phyloP scores from a whole-genome alignment of 169 alveolate genomes.

The Eimeria sp. region DNA sequence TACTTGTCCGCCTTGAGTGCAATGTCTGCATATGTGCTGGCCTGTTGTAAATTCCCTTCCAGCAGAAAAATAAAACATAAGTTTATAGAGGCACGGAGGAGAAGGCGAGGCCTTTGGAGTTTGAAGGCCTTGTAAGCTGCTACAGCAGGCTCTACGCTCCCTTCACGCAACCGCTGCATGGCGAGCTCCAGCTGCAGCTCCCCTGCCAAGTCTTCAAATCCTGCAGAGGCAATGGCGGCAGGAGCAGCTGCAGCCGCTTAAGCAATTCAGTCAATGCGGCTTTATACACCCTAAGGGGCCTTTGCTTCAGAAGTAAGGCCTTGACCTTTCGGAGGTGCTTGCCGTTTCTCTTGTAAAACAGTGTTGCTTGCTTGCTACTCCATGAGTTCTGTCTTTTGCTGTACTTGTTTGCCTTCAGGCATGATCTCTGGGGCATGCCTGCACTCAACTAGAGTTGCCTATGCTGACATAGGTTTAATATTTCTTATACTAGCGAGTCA shows the following conservation, averaged over 20 bases:
- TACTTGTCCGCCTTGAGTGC: constrained; percentile 86
- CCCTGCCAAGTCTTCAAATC: constrained; percentile 91
- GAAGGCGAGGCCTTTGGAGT: constrained; percentile 88
- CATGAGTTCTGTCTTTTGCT: not conserved
- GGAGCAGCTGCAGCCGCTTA: not conserved
- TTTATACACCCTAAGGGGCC: not conserved
- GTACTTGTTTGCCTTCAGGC: not conserved
- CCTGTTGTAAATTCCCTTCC: constrained; percentile 89
- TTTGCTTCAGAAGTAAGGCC: not conserved
- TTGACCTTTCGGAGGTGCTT: not conserved
- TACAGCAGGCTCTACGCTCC: constrained; percentile 92
- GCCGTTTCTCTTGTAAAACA: not conserved
- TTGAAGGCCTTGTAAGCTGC: constrained; percentile 92
- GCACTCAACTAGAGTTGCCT: not conserved
- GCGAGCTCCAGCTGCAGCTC: constrained; percentile 95
- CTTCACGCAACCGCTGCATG: constrained; percentile 88
- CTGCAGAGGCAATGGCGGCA: constrained; percentile 55
- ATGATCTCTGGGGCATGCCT: not conserved
- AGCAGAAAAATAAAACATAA: constrained; percentile 93
- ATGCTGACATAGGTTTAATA: not conserved
- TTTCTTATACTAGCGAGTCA: too few relatives aligned
- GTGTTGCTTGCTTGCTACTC: not conserved
- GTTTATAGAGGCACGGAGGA: constrained; percentile 94
- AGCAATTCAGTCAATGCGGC: not conserved
- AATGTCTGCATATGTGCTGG: constrained; percentile 94